Base-by-base conservation (phyloP, 2,329 filamentous ascomycete species). In the Salinomyces thailandicus region DNA sequence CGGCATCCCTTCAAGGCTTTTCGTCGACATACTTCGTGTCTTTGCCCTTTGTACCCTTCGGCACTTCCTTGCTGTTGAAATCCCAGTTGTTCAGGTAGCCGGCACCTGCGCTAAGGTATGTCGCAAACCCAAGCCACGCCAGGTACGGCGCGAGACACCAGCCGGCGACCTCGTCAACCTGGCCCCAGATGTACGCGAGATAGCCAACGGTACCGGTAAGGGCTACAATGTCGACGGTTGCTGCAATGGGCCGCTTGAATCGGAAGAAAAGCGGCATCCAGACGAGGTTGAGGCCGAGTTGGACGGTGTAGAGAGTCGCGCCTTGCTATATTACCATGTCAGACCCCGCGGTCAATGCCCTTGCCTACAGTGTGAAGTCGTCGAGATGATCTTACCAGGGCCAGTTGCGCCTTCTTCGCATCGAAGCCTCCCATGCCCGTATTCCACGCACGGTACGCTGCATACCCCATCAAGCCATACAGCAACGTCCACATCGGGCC, bases 231-330 rank as follows among this genome's bases (percentile, higher is more conserved):
- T 95, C 84, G 18, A 72, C 71, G 5, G 84, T 76, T 3, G 87
- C 86, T 53, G 77, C 74, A 35, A 80, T 69, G 1, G 86, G 85
- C 12, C 75, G 74, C 46, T 79, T 78, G 34, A 80, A 55, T n/a
- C 74, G 72, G 57, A 94, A 95, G 72, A 95, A 95, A 8, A 95
- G 72, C 9, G 89, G 89, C 74, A 86, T 95, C 85, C 85, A 96
- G 36, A 80, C 61, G 18, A 93, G 67, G 59, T 95, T 95, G 35
- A 95, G 69, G 8, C 72, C 82, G 5, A 95, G 77, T 62, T 95
- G 87, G 41, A 86, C 68, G 2, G 82, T 83, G 67, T 94, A 95
- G 18, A 95, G 71, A 0, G 81, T 84, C 39, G 84, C 79, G 47
- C 79, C 81, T 47, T 77, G 63, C 61, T 62, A 38, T 43, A 16